Evolutionary conservation across 2,329 filamentous ascomycete genomes (phyloP).

Genomic region (Rhinocladiella similis): DNA sequence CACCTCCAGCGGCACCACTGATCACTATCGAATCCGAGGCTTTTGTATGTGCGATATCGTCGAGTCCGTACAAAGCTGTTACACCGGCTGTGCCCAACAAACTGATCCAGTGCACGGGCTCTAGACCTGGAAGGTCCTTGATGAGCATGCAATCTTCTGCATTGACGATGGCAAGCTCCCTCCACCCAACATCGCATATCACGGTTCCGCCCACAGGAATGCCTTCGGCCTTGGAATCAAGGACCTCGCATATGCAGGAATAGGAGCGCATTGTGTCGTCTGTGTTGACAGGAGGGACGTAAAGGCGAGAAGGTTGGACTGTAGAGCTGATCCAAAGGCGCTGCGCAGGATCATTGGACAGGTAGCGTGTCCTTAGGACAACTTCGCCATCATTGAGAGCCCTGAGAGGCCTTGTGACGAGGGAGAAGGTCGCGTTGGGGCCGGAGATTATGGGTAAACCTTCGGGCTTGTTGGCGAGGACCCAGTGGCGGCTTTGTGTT

Average conservation of each 20-base stretch:
- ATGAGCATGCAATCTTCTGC: constrained; percentile 28
- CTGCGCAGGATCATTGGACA: constrained; percentile 57
- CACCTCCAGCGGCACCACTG: constrained; percentile 74
- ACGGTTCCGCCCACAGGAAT: constrained; percentile 40
- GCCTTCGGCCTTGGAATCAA: constrained; percentile 36
- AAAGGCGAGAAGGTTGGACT: constrained; percentile 41
- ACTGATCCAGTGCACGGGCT: constrained; percentile 43
- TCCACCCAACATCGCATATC: constrained; percentile 38
- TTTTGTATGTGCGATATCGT: constrained; percentile 66
- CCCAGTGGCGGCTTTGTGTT: constrained; percentile 25
- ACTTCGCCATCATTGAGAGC: constrained; percentile 41
- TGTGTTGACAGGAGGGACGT: constrained; percentile 45
- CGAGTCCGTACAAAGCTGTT: constrained; percentile 75
- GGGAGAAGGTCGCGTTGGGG: constrained; percentile 19
- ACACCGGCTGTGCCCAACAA: constrained; percentile 47
- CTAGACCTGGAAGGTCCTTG: constrained; percentile 21
- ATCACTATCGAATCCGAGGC: constrained; percentile 73
- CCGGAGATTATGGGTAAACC: constrained; percentile 18
- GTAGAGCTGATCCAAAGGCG: constrained; percentile 49
- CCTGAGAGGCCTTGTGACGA: constrained; percentile 18
- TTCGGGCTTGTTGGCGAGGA: constrained; percentile 19
- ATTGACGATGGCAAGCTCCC: constrained; percentile 43
- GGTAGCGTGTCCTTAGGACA: constrained; percentile 47
- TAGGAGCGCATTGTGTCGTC: constrained; percentile 41
- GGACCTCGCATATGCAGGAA: constrained; percentile 39